These are phyloP conservation scores for maize (Zea mays) DNA, from an alignment of 176 grass and related monocot genomes.

Conservation along the genomic window DNA sequence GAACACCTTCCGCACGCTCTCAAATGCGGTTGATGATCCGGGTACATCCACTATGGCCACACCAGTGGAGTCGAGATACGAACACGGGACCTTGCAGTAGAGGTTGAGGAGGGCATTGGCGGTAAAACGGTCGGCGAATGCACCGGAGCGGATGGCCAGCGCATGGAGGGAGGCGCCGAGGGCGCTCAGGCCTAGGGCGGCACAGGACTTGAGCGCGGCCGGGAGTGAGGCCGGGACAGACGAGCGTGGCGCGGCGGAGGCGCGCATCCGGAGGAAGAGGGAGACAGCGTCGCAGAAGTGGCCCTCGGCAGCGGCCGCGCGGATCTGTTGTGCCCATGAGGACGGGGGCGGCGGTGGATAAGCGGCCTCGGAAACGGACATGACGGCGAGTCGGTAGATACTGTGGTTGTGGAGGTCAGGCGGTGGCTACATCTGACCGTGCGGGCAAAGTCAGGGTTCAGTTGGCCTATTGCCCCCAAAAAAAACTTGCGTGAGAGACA, in stretches of 20 bases:
- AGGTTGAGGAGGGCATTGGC: conserved; percentile 73
- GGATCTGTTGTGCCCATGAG: conserved; percentile 55
- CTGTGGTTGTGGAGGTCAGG: neutral
- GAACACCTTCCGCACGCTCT: conserved; percentile 54
- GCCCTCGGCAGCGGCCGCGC: conserved; percentile 43
- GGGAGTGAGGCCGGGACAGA: conserved; percentile 47
- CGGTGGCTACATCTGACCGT: neutral
- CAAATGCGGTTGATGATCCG: neutral
- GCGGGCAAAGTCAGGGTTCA: neutral
- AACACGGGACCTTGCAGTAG: conserved; percentile 52
- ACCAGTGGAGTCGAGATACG: neutral
- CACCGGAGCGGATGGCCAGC: conserved; percentile 61
- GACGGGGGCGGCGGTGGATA: conserved; percentile 5
- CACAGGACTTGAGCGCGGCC: conserved; percentile 63
- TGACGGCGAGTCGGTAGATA: neutral
- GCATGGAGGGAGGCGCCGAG: conserved; percentile 59
- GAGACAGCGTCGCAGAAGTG: conserved; percentile 49
- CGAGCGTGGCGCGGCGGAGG: conserved; percentile 29
- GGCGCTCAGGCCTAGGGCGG: conserved; percentile 34
- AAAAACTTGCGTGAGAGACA: neutral
- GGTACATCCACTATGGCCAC: neutral
- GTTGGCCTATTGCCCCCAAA: neutral
- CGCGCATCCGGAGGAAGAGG: conserved; percentile 56
- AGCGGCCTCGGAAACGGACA: conserved; percentile 32
- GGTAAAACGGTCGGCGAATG: conserved; percentile 45